Base-by-base conservation (phyloP, 148 eudicot genomes). In the Amaranthus hypochondriacus region DNA sequence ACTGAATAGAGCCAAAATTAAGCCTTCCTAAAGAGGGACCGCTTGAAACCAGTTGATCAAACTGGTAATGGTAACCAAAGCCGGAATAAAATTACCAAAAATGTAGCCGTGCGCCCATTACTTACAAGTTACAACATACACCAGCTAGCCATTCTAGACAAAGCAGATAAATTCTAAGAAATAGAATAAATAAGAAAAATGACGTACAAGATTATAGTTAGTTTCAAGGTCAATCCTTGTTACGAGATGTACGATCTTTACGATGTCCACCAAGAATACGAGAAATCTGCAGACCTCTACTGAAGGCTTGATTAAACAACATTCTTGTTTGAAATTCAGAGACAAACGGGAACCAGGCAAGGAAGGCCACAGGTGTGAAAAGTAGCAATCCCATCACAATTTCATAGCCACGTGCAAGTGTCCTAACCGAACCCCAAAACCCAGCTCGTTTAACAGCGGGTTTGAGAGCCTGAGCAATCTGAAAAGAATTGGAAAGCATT, bases 291-390 rank as follows among this genome's bases (percentile, higher is more conserved):
- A 90, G 83, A 73, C 96, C 96, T 87, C 96, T 85, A 72, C 96
- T 90, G 83, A 90, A 90, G 8, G 96, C 96, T 75, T 90, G 96
- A 84, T 90, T 90, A 83, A 90, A 90, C 50, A 90, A 67, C 96
- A 90, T 87, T 7, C 96, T 83, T 12, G 96, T 90, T 65, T 90
- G 96, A 68, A 90, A 90, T 70, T 90, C 96, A 0, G 96, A 88
- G 10, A 90, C 96, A 56, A 90, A 90, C 5, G 96, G 96, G 66
- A 90, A 90, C 96, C 96, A 90, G 5, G 96, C 96, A 1, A 90
- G 89, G 79, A 90, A 88, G n/a, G 96, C 92, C 76, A 90, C 88
- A 0, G 92, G 96, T 48, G 92, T 88, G 85, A 90, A 90, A 11
- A 90, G 83, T 11, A 90, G 83, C 78, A 88, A 83, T 39, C 96